Base-by-base conservation (phyloP, 192 early-diverging fungal species). In the Coemansia pectinata region DNA sequence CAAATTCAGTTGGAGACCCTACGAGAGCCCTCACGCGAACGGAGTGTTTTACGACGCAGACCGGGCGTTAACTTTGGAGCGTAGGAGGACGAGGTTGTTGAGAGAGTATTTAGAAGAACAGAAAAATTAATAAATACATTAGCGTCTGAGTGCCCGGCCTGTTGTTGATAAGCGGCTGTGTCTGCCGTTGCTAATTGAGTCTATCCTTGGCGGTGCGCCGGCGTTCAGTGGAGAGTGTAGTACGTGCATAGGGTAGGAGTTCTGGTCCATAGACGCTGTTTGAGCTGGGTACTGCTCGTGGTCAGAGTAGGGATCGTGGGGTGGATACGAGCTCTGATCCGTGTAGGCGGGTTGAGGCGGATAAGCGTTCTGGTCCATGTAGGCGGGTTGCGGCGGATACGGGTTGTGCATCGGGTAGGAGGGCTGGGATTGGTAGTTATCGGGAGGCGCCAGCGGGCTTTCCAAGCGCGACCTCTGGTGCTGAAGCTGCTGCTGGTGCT, bases 1-100 rank as follows among this genome's bases (percentile, higher is more conserved):
- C 10, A 81, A 81, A 65, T 81, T 81, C 50, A 75, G 62, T 44
- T 81, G 79, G 79, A 57, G 42, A 21, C 23, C 34, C 47, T 81
- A 81, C 34, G 60, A 62, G 25, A 81, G 79, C 62, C 79, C 79
- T 5, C 42, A 64, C n/a, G 34, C 36, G 9, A 65, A 73, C 19
- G 74, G 74, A 1, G 65, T 81, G 15, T 40, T 33, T 9, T 81
- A 81, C 40, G 70, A 75, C 47, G 21, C 33, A 2, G 65, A 73
- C 1, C 33, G 19, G 0, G 73, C 79, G 9, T 15, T 12, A 15
- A 21, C 21, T 3, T 40, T 73, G 39, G 79, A 81, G 50, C 70
- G 71, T 5, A 70, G 71, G 34, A 57, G 79, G 29, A 67, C 66
- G 1, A 39, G 21, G 44, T 34, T 69, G 41, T 34, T 78, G 17